Percentiles rank a stretch among this genome's conserved stretches.
Conservation (phyloP, 352 stramenopile species). For the Bremia lactucae region DNA sequence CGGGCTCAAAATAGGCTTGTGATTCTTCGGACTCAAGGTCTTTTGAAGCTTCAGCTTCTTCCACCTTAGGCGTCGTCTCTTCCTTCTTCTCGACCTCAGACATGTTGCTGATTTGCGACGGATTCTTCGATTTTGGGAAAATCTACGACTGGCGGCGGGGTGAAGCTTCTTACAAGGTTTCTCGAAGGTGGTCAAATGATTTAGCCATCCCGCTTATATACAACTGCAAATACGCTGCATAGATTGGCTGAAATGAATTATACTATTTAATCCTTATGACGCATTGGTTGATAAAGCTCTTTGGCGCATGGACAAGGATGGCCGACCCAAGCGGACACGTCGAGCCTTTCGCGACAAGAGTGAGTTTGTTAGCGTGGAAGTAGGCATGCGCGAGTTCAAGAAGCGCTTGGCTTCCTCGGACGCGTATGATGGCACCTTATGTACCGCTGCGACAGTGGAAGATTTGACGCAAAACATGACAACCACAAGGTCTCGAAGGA, state of each 20-base stretch:
- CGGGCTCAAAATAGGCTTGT: constrained; percentile 83
- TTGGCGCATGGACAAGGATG: constrained; percentile 18
- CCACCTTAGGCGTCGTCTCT: constrained; percentile 50
- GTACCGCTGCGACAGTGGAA: constrained; percentile 2
- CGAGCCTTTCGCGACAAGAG: constrained; percentile 22
- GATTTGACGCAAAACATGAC: constrained; percentile 7
- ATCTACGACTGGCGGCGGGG: constrained; percentile 9
- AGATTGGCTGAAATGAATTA: too few species aligned
- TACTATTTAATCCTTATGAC: too few species aligned
- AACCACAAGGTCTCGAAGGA: background rate
- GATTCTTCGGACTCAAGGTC: constrained; percentile 73
- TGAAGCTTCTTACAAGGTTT: background rate
- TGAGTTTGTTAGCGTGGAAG: constrained; percentile 67
- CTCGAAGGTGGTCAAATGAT: constrained; percentile 3
- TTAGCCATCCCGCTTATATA: too few species aligned
- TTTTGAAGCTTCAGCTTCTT: constrained; percentile 42
- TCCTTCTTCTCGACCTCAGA: constrained; percentile 63
- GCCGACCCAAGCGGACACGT: constrained; percentile 24
- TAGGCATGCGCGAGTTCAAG: constrained; percentile 60
- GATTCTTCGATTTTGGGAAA: constrained; percentile 7
- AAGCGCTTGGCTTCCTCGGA: constrained; percentile 27
- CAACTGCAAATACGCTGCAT: too few species aligned
- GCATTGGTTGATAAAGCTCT: too few species aligned
- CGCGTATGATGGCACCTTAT: background rate
- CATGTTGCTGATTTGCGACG: constrained; percentile 19